phyloP scores from a whole-genome alignment of 495 filamentous ascomycete genomes.

The Peziza echinospora region DNA sequence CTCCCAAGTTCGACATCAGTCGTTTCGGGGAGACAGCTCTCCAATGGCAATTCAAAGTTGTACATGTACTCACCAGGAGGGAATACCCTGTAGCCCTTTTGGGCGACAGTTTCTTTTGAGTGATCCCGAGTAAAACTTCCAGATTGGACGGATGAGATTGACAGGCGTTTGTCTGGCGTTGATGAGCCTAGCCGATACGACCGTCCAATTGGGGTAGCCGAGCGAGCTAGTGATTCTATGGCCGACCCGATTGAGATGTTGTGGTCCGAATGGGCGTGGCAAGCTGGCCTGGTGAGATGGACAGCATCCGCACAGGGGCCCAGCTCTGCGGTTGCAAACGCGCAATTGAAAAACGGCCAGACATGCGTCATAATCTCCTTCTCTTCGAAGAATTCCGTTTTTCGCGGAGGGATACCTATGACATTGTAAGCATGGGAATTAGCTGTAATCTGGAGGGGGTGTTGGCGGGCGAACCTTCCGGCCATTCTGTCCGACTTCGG shows the following conservation, averaged over 20 bases:
- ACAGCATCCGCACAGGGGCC: slow-evolving; percentile 46
- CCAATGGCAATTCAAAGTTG: slow-evolving; percentile 82
- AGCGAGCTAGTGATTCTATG: slow-evolving; percentile 21
- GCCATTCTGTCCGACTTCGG: slow-evolving; percentile 81
- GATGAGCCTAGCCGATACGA: slow-evolving; percentile 7
- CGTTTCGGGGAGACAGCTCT: slow-evolving; percentile 78
- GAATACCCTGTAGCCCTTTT: slow-evolving; percentile 79
- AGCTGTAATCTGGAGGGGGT: too few species aligned
- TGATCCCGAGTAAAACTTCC: slow-evolving; percentile 77
- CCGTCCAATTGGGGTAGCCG: slow-evolving; percentile 12
- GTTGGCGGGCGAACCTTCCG: slow-evolving; percentile 59
- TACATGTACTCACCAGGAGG: slow-evolving; percentile 82
- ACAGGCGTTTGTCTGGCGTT: slow-evolving; percentile 30
- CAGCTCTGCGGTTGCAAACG: slow-evolving; percentile 35
- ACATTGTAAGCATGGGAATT: too few species aligned
- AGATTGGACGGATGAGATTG: slow-evolving; percentile 57
- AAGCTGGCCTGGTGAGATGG: slow-evolving; percentile 25
- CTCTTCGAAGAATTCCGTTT: slow-evolving; percentile 62
- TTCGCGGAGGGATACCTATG: slow-evolving; percentile 69
- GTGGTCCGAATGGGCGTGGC: slow-evolving; percentile 3
- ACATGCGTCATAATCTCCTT: slow-evolving; percentile 55
- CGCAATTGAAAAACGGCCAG: slow-evolving; percentile 65
- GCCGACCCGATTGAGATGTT: slow-evolving; percentile 14
- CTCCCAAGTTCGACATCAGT: slow-evolving; percentile 74
- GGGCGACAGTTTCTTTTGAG: slow-evolving; percentile 34